These are phyloP conservation scores for Withania somnifera DNA, from an alignment of 305 asterid species.

Conservation along the genomic window DNA sequence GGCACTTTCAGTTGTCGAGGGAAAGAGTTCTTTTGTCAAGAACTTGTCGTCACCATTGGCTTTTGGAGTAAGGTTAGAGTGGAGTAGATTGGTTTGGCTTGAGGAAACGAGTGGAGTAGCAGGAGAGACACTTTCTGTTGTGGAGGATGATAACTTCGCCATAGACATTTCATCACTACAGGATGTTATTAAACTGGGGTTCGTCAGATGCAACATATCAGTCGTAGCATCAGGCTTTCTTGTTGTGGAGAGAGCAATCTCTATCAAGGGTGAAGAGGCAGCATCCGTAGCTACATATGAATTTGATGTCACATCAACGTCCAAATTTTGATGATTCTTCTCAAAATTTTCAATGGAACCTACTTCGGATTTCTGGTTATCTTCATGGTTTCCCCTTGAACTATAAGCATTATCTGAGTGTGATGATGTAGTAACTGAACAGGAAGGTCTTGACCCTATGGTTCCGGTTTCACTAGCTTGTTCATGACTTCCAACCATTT, in stretches of 20 bases:
- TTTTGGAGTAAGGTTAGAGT: slow-evolving; percentile 15
- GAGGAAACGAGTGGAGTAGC: slow-evolving; percentile 22
- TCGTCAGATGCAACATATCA: background rate
- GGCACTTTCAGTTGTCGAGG: slow-evolving; percentile 19
- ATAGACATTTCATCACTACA: slow-evolving; percentile 36
- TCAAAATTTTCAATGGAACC: slow-evolving; percentile 17
- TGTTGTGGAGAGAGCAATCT: slow-evolving; percentile 4
- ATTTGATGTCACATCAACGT: slow-evolving; percentile 24
- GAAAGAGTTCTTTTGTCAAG: slow-evolving; percentile 32
- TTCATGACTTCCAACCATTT: slow-evolving; percentile 22
- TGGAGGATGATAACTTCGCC: slow-evolving; percentile 22
- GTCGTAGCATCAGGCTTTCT: slow-evolving; percentile 3
- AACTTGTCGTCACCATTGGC: slow-evolving; percentile 39
- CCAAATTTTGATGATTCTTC: slow-evolving; percentile 26
- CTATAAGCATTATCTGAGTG: slow-evolving; percentile 29
- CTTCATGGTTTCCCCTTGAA: slow-evolving; percentile 24
- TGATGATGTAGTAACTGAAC: slow-evolving; percentile 46
- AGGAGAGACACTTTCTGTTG: slow-evolving; percentile 22
- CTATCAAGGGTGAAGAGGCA: slow-evolving; percentile 16
- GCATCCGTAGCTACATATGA: slow-evolving; percentile 12
- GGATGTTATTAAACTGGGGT: slow-evolving; percentile 17
- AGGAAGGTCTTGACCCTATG: slow-evolving; percentile 35
- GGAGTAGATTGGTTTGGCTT: slow-evolving; percentile 22
- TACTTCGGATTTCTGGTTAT: slow-evolving; percentile 16
- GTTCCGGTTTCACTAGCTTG: slow-evolving; percentile 27